These are phyloP conservation scores for Corymbia maculata DNA, from an alignment of 345 rosid species.

Conservation along the genomic window DNA sequence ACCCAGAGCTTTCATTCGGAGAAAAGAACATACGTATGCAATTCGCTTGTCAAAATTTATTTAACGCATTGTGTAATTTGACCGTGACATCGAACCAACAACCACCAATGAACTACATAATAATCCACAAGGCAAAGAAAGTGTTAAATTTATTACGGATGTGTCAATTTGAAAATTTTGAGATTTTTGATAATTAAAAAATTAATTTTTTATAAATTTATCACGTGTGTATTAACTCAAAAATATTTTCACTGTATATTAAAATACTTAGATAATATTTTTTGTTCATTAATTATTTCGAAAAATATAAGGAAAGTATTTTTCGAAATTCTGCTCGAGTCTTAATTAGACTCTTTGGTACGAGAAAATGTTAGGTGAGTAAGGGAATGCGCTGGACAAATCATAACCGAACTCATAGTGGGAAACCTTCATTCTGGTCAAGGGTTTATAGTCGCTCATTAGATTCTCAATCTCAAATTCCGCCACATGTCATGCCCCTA, in stretches of 20 bases:
- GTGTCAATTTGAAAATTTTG: too few relatives aligned
- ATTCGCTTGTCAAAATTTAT: neutral
- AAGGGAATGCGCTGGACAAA: neutral
- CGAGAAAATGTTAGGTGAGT: neutral
- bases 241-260: neutral
- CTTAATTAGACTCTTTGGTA: neutral
- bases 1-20: neutral
- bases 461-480: neutral
- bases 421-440: neutral
- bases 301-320: neutral
- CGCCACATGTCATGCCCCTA: neutral
- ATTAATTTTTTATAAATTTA: too few relatives aligned
- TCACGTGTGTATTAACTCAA: too few relatives aligned
- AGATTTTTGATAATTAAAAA: too few relatives aligned
- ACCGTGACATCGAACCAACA: neutral
- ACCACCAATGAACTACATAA: neutral
- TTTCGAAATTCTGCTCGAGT: too few relatives aligned
- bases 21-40: neutral
- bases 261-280: neutral
- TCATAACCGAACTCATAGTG: neutral
- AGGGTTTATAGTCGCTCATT: neutral
- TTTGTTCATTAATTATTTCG: rapidly evolving
- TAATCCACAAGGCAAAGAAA: neutral
- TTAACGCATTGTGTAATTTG: neutral
- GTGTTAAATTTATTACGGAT: too few relatives aligned